These are phyloP conservation scores for Diaporthe vaccinii DNA, from an alignment of 2,329 filamentous ascomycete genomes.

Conservation along the genomic window DNA sequence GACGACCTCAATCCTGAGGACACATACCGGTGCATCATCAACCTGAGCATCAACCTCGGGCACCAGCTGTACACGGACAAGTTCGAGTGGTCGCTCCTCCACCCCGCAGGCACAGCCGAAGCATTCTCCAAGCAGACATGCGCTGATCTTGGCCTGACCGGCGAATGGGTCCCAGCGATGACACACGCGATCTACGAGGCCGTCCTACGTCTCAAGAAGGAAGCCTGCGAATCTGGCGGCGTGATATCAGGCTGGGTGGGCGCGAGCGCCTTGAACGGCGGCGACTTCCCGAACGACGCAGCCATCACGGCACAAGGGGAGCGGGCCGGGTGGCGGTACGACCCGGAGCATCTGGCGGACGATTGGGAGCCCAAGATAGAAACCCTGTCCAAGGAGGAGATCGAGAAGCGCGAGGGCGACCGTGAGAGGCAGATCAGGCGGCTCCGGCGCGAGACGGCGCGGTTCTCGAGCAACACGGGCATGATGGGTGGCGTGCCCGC, in stretches of 20 bases:
- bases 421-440: constrained; percentile 91
- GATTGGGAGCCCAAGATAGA: constrained; percentile 90
- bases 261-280: constrained; percentile 59
- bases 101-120: constrained; percentile 92
- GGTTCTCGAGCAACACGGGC: constrained; percentile 88
- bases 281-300: constrained; percentile 89
- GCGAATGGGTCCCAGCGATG: constrained; percentile 95
- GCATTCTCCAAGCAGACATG: constrained; percentile 94
- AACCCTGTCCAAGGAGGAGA: constrained; percentile 90
- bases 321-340: constrained; percentile 90
- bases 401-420: constrained; percentile 96
- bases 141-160: constrained; percentile 87
- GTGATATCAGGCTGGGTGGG: constrained; percentile 78
- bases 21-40: constrained; percentile 93
- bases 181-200: constrained; percentile 98
- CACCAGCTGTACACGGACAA: constrained; percentile 96
- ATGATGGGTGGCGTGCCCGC: constrained; percentile 82
- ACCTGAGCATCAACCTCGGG: constrained; percentile 89
- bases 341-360: constrained; percentile 88
- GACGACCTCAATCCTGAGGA: constrained; percentile 91
- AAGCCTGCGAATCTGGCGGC: constrained; percentile 92
- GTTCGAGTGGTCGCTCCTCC: constrained; percentile 96
- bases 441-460: constrained; percentile 88
- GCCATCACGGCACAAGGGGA: constrained; percentile 58
- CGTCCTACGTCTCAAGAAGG: constrained; percentile 92